Base-by-base conservation (phyloP, 768 basidiomycete species). In the Naematelia aurantialba region DNA sequence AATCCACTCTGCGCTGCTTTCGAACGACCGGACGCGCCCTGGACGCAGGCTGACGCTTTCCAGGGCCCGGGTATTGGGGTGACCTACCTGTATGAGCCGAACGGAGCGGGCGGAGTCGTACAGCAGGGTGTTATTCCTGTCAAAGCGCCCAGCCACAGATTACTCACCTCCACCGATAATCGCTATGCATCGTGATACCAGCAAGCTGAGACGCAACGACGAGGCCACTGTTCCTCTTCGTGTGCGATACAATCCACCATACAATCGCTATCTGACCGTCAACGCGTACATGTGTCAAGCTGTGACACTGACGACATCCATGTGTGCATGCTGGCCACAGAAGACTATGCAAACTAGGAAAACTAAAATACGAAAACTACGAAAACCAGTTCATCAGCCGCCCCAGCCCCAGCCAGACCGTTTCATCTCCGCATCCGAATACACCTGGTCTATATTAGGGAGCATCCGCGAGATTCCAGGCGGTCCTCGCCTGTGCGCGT, bases 51-150 rank as follows among this genome's bases (percentile, higher is more conserved):
- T 55, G 24, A 55, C 48, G 11, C 31, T 5, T 52, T 31, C 27
- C 51, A 73, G 72, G 59, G 56, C 12, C 72, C 72, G 22, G 72
- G 72, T 10, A 66, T 73, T 64, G 72, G 64, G 0, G 66, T 73
- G 65, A 73, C 72, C 17, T 73, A 73, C 49, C 50, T 73, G 8
- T 73, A 68, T 50, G 67, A 70, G 31, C 67, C 69, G 1, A 52
- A 50, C 2, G 53, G 34, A 8, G 25, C 52, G 13, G 64, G 64
- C 1, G 56, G 61, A 5, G 61, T 70, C 22, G 56, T 52, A 25
- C 46, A 39, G 39, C 39, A 62, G 13, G 67, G 61, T 13, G 60
- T 61, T 1, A 62, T 70, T 22, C 72, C 72, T 3, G 62, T 65
- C 27, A 64, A 68, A 45, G 67, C 69, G 17, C 67, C 69, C 5